phyloP scores from a whole-genome alignment of 805 yeast genomes.

The Kuraishia capsulata region DNA sequence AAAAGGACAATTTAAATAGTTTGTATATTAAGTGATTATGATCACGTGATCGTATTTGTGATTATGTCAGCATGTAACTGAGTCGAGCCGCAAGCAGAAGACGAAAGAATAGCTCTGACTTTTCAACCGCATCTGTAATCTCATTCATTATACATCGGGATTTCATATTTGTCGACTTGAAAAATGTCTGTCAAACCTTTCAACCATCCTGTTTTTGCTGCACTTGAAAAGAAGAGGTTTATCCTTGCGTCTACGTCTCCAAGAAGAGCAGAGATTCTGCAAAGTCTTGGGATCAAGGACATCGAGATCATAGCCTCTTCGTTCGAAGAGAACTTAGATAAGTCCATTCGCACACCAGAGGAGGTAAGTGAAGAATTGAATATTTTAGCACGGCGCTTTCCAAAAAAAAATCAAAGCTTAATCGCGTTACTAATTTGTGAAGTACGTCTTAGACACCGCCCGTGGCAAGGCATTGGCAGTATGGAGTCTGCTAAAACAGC shows the following conservation, averaged over 20 bases:
- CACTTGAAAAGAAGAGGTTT: conserved; percentile 21
- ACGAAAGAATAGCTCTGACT: too few relatives aligned
- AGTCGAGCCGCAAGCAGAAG: too few relatives aligned
- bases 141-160: too few relatives aligned
- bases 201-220: conserved; percentile 21
- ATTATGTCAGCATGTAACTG: too few relatives aligned
- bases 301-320: conserved; percentile 47
- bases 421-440: conserved; percentile 8
- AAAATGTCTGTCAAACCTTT: too few relatives aligned
- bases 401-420: too few relatives aligned
- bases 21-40: too few relatives aligned
- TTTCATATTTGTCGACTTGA: too few relatives aligned
- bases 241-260: conserved; percentile 83
- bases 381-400: too few relatives aligned
- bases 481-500: conserved; percentile 26
- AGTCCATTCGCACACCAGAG: conserved; percentile 33
- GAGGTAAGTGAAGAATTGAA: conserved; percentile 26
- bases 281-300: conserved; percentile 42
- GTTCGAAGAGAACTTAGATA: conserved; percentile 71
- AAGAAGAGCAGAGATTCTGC: conserved; percentile 64
- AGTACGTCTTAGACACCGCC: conserved; percentile 68
- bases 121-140: too few relatives aligned
- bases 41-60: too few relatives aligned
- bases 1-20: too few relatives aligned
- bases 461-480: conserved; percentile 59